A percentile compares a stretch with the other conserved stretches of the same genome.
Evolutionary conservation across 139 green algal genomes (phyloP).

Genomic region (Haematococcus sp.): DNA sequence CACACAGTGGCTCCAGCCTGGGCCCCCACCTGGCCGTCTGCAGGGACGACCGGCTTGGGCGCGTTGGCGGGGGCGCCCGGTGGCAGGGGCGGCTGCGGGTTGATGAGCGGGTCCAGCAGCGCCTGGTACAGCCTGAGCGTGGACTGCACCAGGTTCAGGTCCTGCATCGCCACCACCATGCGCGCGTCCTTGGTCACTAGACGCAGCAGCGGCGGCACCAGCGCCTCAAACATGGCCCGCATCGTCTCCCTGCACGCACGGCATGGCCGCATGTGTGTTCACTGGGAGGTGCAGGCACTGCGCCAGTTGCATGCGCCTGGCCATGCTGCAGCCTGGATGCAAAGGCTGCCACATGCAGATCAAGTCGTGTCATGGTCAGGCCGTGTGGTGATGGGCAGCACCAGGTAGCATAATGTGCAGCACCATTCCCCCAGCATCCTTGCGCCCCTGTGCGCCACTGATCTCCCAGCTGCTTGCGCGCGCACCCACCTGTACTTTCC

Average conservation of each 20-base stretch:
- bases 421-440: no score
- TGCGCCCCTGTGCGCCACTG: no score
- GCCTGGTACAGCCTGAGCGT: conserved; percentile 40
- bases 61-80: neutral
- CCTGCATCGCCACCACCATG: conserved; percentile 14
- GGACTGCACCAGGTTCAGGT: conserved; percentile 49
- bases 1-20: no score
- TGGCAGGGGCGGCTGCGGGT: conserved; percentile 5
- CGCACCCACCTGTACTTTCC: conserved; percentile 11
- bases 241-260: conserved; percentile 33
- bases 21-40: neutral
- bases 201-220: conserved; percentile 56
- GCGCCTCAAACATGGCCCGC: conserved; percentile 52
- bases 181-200: conserved; percentile 40
- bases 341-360: no score
- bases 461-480: no score
- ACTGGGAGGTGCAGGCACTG: no score
- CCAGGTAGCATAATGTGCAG: no score
- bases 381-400: no score
- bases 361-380: no score
- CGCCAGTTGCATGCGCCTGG: no score
- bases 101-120: conserved; percentile 26
- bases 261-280: no score
- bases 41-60: neutral
- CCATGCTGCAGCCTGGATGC: no score